A percentile compares a stretch with the other conserved stretches of the same genome.
These are phyloP conservation scores for Mycena floridula DNA, from an alignment of 768 basidiomycete genomes.

Conservation along the genomic window DNA sequence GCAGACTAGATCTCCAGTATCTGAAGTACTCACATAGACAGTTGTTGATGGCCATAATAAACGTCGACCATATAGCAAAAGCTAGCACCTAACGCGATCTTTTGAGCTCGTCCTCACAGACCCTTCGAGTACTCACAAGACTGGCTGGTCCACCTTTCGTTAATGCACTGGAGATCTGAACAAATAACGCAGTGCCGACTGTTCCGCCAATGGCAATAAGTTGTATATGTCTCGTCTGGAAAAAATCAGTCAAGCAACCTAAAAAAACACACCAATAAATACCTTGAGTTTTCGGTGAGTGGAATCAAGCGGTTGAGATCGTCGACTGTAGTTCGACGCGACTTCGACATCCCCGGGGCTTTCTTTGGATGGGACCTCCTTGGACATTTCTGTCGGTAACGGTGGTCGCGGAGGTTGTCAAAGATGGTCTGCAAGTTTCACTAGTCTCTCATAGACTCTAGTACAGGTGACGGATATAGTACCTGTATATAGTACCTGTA, in stretches of 20 bases:
- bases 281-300: slow-evolving; percentile 36
- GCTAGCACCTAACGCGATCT: too few relatives aligned
- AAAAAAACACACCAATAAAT: not conserved
- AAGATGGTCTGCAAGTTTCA: too few relatives aligned
- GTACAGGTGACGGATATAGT: too few relatives aligned
- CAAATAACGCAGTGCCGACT: slow-evolving; percentile 71
- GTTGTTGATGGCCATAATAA: slow-evolving; percentile 43
- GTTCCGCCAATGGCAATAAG: slow-evolving; percentile 54
- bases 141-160: slow-evolving; percentile 61
- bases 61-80: slow-evolving; percentile 42
- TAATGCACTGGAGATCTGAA: slow-evolving; percentile 61
- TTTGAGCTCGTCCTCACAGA: too few relatives aligned
- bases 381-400: too few relatives aligned
- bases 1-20: not conserved
- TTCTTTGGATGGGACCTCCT: not conserved
- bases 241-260: not conserved
- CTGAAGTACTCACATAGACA: slow-evolving; percentile 30
- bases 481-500: too few relatives aligned
- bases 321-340: not conserved
- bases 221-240: slow-evolving; percentile 44
- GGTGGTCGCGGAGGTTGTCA: too few relatives aligned
- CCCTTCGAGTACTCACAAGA: too few relatives aligned
- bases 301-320: slow-evolving; percentile 15
- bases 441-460: too few relatives aligned
- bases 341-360: not conserved